Evolutionary conservation across 805 yeast species (phyloP).

Genomic region (Saturnispora hagleri): DNA sequence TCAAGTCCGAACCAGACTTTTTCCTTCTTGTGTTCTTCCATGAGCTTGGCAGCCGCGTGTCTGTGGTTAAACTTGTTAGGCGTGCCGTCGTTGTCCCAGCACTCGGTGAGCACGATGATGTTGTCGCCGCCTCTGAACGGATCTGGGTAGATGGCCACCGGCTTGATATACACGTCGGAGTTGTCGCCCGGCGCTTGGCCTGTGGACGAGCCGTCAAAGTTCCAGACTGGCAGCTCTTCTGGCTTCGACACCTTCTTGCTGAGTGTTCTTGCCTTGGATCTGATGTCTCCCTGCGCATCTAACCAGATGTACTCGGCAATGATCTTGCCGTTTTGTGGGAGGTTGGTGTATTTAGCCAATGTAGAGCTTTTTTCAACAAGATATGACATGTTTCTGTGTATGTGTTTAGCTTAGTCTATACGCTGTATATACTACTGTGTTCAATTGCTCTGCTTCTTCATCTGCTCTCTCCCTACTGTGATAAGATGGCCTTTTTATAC

Average conservation of each 20-base stretch:
- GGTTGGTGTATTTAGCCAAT: slow-evolving; percentile 70
- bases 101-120: slow-evolving; percentile 88
- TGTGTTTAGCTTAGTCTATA: neutral
- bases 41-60: slow-evolving; percentile 90
- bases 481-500: neutral
- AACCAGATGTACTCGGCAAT: slow-evolving; percentile 98
- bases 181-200: slow-evolving; percentile 98
- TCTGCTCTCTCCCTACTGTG: neutral
- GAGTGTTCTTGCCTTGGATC: slow-evolving; percentile 92
- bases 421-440: neutral
- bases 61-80: slow-evolving; percentile 99
- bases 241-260: slow-evolving; percentile 55
- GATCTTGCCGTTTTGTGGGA: slow-evolving; percentile 78
- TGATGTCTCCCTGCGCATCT: slow-evolving; percentile 81
- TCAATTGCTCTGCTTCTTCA: neutral
- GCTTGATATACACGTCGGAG: slow-evolving; percentile 91
- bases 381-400: slow-evolving; percentile 5
- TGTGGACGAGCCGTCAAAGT: slow-evolving; percentile 98
- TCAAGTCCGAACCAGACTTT: slow-evolving; percentile 96
- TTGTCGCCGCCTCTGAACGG: slow-evolving; percentile 98
- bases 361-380: slow-evolving; percentile 63
- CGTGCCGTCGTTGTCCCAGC: slow-evolving; percentile 98
- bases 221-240: slow-evolving; percentile 96
- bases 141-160: slow-evolving; percentile 91
- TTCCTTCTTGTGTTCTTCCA: slow-evolving; percentile 82